phyloP scores from a whole-genome alignment of 352 stramenopile species.

The Phytopythium sindhum region DNA sequence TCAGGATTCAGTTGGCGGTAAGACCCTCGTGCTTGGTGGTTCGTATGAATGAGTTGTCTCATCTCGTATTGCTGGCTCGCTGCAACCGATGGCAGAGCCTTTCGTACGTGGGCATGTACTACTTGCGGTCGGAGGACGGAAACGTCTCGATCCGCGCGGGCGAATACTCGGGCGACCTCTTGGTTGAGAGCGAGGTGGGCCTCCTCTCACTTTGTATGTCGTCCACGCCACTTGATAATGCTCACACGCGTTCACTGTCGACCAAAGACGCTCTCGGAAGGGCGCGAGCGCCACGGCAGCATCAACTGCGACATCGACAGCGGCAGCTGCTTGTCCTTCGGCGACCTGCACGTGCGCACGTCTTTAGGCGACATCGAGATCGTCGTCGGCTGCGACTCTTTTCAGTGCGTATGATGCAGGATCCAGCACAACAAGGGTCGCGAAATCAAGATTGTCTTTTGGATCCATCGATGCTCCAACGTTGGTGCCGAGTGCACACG shows the following conservation, averaged over 20 bases:
- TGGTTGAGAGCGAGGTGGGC: slow-evolving; percentile 32
- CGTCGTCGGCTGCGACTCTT: slow-evolving; percentile 64
- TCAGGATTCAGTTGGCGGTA: slow-evolving; percentile 51
- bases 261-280: slow-evolving; percentile 6
- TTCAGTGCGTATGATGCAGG: slow-evolving; percentile 37
- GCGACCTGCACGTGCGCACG: slow-evolving; percentile 58
- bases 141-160: slow-evolving; percentile 52
- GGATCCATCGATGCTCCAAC: not conserved
- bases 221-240: not conserved
- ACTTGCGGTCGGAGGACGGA: slow-evolving; percentile 58
- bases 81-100: slow-evolving; percentile 22
- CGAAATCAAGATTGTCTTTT: not conserved
- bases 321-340: slow-evolving; percentile 59
- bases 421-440: not conserved
- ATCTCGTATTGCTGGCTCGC: not conserved
- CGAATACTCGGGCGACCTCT: slow-evolving; percentile 48
- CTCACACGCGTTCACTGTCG: not conserved
- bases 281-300: slow-evolving; percentile 42
- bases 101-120: slow-evolving; percentile 65
- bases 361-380: slow-evolving; percentile 64
- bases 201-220: slow-evolving; percentile 4
- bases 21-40: not conserved
- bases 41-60: not conserved
- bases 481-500: not conserved
- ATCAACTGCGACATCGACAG: slow-evolving; percentile 62